Evolutionary conservation across 1,139 yeast genomes (phyloP), one percentile per base, ranked within the genome.

Genomic region (Kodamaea alishanica): DNA sequence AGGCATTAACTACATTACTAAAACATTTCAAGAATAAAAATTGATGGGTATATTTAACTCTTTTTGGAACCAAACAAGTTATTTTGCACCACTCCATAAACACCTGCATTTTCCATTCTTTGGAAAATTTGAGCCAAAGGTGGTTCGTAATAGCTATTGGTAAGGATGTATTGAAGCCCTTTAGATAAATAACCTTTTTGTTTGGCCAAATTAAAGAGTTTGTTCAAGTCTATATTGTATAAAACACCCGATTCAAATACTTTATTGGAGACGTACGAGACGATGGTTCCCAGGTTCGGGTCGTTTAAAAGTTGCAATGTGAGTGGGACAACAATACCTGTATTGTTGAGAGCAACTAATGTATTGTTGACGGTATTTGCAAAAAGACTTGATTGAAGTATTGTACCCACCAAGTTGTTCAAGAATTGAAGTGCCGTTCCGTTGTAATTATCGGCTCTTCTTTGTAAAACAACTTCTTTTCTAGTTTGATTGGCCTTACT

Each of bases 391-490:
- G 70, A 63, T 22, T 50, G 48, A 9, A 63, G 31, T 8, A 64
- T 60, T 6, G 61, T 53, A 29, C 60, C 59, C 6, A 62, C 43
- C 12, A 68, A 38, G 46, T 70, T 70, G 41, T 52, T 56, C 27
- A 69, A 31, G 42, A 71, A 70, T 5, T 55, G 45, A 32, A 49
- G 48, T 2, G 72, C 65, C 8, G 71, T 60, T 4, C 75, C 75
- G 25, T 51, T 37, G 40, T 57, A 60, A 33, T 45, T 41, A 24
- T 38, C 37, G 9, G 42, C 46, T 40, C 55, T 44, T 20, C 40
- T 47, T 22, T 31, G 33, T 24, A 49, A 49, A n/a, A 43, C 40
- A 15, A 42, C 41, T 24, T 46, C 40, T 28, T 39, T 43, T 25
- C 40, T 50, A 51, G 58, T 38, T 45, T 54, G 39, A 28, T 41